These are phyloP conservation scores for Verticillium zaregamsianum DNA, from an alignment of 2,329 filamentous ascomycete species.

Conservation along the genomic window DNA sequence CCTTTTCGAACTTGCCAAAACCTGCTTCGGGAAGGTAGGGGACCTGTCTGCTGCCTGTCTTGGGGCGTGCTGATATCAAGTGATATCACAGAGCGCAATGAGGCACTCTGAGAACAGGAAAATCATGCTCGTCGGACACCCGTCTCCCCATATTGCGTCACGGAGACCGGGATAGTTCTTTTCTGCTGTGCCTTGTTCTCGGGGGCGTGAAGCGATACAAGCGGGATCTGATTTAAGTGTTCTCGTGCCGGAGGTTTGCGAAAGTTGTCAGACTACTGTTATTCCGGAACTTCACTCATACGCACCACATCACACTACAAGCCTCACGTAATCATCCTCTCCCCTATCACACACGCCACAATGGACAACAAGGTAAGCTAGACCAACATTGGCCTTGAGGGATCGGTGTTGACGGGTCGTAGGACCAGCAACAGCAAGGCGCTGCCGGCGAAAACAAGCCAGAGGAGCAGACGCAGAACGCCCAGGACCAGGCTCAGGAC, in stretches of 20 bases:
- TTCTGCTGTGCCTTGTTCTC: neutral
- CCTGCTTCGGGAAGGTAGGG: neutral
- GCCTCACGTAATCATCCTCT: neutral
- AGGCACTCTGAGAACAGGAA: neutral
- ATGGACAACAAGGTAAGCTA: constrained; percentile 13
- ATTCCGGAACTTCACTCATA: neutral
- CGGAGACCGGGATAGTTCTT: neutral
- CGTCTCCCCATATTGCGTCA: constrained; percentile 3
- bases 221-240: constrained; percentile 4
- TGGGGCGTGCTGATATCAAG: neutral
- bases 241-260: neutral
- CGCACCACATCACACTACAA: neutral
- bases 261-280: neutral
- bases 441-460: neutral
- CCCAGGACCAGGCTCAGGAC: neutral
- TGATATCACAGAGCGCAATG: constrained; percentile 11
- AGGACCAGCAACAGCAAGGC: constrained; percentile 4
- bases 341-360: constrained; percentile 7
- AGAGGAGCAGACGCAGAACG: constrained; percentile 1
- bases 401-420: constrained; percentile 4
- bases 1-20: neutral
- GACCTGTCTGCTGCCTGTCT: neutral
- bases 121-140: neutral
- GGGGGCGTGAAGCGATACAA: neutral
- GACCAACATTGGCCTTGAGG: too few species aligned